Percentiles rank a stretch among this genome's conserved stretches.
Evolutionary conservation across 345 rosid species (phyloP).

Genomic region (Brassica nigra): DNA sequence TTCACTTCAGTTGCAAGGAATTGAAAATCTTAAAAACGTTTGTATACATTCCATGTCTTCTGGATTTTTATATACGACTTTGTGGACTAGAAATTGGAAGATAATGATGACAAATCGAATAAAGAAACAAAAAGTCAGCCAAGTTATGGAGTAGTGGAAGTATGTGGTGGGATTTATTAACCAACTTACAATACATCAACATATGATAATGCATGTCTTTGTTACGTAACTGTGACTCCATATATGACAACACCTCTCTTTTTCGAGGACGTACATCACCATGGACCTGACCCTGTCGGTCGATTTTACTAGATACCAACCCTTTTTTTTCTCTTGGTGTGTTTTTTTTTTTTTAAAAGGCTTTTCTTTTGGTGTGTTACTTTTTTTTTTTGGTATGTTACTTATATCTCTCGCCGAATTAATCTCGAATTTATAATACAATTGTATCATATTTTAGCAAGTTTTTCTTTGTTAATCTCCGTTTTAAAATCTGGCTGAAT

Average conservation of each 20-base stretch:
- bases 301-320: neutral
- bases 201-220: slow-evolving; percentile 24
- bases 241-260: slow-evolving; percentile 34
- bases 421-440: neutral
- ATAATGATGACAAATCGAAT: slow-evolving; percentile 28
- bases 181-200: slow-evolving; percentile 36
- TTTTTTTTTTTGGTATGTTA: neutral
- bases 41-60: neutral
- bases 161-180: slow-evolving; percentile 32
- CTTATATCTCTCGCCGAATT: neutral
- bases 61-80: slow-evolving; percentile 10
- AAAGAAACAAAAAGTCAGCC: slow-evolving; percentile 27
- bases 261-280: slow-evolving; percentile 24
- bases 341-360: neutral
- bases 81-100: slow-evolving; percentile 24
- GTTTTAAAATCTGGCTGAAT: neutral
- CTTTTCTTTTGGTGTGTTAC: neutral
- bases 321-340: neutral
- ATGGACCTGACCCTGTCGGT: slow-evolving; percentile 32
- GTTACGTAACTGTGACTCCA: slow-evolving; percentile 33
- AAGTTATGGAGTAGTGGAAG: slow-evolving; percentile 31
- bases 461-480: neutral
- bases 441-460: neutral
- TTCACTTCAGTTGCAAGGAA: neutral
- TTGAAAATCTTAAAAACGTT: slow-evolving; percentile 14